Base-by-base conservation (phyloP, 108 stramenopile genomes). In the Pseudonitzschia delicatissima region DNA sequence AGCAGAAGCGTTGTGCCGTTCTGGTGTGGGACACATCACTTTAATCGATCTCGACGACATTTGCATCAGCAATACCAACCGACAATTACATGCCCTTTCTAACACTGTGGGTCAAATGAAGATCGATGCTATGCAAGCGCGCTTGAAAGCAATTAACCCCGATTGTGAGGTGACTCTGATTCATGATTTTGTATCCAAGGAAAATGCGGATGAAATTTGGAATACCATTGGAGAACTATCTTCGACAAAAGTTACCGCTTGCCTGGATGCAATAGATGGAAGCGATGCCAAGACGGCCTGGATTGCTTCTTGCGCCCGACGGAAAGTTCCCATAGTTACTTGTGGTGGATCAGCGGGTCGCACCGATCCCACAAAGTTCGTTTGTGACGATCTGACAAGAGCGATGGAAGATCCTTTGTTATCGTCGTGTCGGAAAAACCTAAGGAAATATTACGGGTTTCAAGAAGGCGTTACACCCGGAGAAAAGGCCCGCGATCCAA, bases 331-430 rank as follows among this genome's bases (percentile, higher is more conserved):
- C 4, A 73, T 94, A 49, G 88, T 94, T 0, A 94, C 92, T 4
- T 87, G 86, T 64, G 92, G 92, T 13, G 90, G 88, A n/a, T 87
- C 92, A 26, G 92, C 92, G 21, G 92, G 92, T 42, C 49, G 80
- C 32, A 67, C 55, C 35, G 92, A 94, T 71, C 90, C 92, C 21
- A 90, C 84, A 11, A 45, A 77, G 50, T 81, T 91, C 52, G 73
- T 82, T 11, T 67, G 69, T 18, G 82, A 79, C 23, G 92, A 94
- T 58, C 53, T 94, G 27, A 87, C 86, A 20, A 49, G 67, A 32
- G 87, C 80, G 1, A 37, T 72, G 4, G 74, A 78, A 17, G 89
- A 90, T 66, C 59, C 75, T 59, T 61, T 94, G 52, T 65, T 94
- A 3, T 70, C 69, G 47, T 34, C 73, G 17, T 77, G 79, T 67